Conservation (phyloP, 2,329 filamentous ascomycete species). For the Metarhizium anisopliae region DNA sequence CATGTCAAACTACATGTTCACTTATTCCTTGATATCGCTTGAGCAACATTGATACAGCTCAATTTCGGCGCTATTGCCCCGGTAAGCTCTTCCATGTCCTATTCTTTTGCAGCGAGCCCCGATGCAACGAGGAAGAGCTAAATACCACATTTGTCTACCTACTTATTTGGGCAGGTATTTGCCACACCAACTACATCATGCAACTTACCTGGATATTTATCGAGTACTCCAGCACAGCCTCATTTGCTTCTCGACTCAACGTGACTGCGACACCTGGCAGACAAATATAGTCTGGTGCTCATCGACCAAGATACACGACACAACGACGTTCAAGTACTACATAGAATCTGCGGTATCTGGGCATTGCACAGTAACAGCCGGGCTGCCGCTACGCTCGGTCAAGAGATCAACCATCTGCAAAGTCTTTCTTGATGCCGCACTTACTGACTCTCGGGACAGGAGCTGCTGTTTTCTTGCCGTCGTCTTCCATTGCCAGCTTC, state of each 20-base stretch:
- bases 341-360: not conserved
- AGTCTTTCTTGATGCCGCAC: no score
- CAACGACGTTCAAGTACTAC: not conserved
- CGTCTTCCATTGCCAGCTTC: no score
- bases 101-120: not conserved
- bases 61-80: not conserved
- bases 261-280: not conserved
- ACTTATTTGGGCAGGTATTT: not conserved
- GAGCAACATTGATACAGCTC: not conserved
- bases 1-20: not conserved
- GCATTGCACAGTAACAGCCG: not conserved
- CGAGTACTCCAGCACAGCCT: not conserved
- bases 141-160: not conserved
- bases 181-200: not conserved
- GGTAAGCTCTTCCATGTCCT: not conserved
- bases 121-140: not conserved
- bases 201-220: not conserved
- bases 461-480: no score
- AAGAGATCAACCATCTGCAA: no score
- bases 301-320: not conserved
- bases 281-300: not conserved
- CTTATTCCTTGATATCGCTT: not conserved
- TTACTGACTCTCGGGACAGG: no score
- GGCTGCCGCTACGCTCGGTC: not conserved
- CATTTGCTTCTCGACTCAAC: not conserved